These are phyloP conservation scores for Cladosporium colombiae DNA, from an alignment of 2,329 filamentous ascomycete species.

Conservation along the genomic window DNA sequence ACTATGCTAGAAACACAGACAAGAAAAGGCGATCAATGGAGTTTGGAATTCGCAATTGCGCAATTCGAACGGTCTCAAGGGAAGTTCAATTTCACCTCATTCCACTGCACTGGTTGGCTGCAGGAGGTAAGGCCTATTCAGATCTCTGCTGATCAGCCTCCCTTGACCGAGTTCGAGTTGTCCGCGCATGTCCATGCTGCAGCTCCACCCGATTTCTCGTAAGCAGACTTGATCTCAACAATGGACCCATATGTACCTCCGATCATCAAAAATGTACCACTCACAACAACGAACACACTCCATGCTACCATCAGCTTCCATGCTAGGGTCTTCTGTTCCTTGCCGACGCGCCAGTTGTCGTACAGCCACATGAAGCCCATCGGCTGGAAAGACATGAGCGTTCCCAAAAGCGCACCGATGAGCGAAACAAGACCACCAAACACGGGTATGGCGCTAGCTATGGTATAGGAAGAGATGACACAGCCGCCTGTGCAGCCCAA, in stretches of 20 bases:
- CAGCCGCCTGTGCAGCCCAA: slow-evolving; percentile 16
- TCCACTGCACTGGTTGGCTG: too few relatives aligned
- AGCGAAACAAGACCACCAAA: slow-evolving; percentile 52
- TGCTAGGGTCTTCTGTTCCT: neutral
- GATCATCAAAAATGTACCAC: slow-evolving; percentile 49
- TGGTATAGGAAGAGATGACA: slow-evolving; percentile 31
- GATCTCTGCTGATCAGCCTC: too few relatives aligned
- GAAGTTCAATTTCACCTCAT: too few relatives aligned
- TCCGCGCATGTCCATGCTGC: slow-evolving; percentile 28
- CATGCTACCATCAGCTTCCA: slow-evolving; percentile 46
- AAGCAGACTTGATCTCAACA: slow-evolving; percentile 40
- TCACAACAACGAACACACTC: slow-evolving; percentile 53
- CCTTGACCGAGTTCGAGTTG: slow-evolving; percentile 28
- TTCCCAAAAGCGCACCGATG: slow-evolving; percentile 50
- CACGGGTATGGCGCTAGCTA: slow-evolving; percentile 51
- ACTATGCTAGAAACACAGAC: too few relatives aligned
- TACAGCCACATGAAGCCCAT: slow-evolving; percentile 40
- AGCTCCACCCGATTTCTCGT: slow-evolving; percentile 20
- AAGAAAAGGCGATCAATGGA: too few relatives aligned
- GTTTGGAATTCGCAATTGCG: too few relatives aligned
- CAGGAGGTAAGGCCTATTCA: too few relatives aligned
- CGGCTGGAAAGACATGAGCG: slow-evolving; percentile 51
- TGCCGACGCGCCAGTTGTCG: slow-evolving; percentile 12
- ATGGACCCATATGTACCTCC: slow-evolving; percentile 48
- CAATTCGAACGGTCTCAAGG: too few relatives aligned